Evolutionary conservation across 129 eudicot species (phyloP).

Genomic region (Helianthus tuberosus): DNA sequence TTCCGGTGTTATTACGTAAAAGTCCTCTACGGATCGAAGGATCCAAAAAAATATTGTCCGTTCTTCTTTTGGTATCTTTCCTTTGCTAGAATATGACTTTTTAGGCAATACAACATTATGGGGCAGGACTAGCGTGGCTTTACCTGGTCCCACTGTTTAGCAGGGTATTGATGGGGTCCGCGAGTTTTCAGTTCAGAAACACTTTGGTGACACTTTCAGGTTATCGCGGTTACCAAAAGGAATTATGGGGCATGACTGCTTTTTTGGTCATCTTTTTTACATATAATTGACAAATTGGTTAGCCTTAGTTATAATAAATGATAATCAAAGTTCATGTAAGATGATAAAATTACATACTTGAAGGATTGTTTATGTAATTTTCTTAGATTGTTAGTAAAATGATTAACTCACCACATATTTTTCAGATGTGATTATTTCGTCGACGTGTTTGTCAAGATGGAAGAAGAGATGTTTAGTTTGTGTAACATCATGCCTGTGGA

Average conservation of each 20-base stretch:
- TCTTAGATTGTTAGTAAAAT: neutral
- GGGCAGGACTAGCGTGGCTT: neutral
- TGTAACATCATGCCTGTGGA: constrained; percentile 52
- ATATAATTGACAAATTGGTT: neutral
- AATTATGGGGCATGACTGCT: neutral
- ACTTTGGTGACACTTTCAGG: too few relatives aligned
- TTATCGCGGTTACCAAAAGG: neutral
- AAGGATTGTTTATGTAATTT: neutral
- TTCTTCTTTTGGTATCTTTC: neutral
- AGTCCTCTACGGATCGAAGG: too few relatives aligned
- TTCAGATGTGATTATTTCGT: constrained; percentile 14
- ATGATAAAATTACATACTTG: neutral
- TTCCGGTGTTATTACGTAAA: neutral
- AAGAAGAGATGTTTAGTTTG: constrained; percentile 52
- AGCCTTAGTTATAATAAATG: neutral
- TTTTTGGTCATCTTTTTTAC: neutral
- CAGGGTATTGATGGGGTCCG: too few relatives aligned
- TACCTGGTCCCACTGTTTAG: too few relatives aligned
- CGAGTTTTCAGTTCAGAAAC: too few relatives aligned
- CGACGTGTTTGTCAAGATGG: constrained; percentile 37
- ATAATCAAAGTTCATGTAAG: neutral
- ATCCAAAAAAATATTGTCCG: neutral
- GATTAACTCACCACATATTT: neutral
- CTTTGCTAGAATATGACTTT: constrained; percentile 5
- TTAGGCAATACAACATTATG: neutral